Conservation (phyloP, 2,329 filamentous ascomycete genomes). For the Clarireedia sp. region DNA sequence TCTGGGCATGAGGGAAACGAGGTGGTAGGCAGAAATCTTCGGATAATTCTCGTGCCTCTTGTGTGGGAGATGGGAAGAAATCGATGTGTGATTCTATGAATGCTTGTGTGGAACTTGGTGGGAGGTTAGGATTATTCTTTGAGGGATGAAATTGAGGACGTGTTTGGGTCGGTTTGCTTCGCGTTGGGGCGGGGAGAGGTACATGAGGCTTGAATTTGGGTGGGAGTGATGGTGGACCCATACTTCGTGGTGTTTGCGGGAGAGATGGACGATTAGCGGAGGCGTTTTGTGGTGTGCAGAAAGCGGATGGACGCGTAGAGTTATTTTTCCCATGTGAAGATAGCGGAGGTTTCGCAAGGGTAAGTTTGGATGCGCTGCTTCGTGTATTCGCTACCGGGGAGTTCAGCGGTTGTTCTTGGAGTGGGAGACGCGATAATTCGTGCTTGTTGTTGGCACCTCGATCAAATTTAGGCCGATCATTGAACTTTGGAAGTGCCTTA, state of each 20-base stretch:
- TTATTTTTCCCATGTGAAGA: background rate
- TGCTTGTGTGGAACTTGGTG: slow-evolving; percentile 41
- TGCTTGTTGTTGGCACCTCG: background rate
- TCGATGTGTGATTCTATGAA: slow-evolving; percentile 44
- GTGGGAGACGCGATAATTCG: background rate
- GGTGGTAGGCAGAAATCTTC: slow-evolving; percentile 29
- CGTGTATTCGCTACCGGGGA: background rate
- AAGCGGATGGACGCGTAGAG: background rate
- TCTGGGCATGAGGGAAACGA: background rate
- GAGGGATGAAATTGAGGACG: background rate
- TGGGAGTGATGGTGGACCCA: slow-evolving; percentile 17
- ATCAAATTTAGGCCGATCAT: background rate
- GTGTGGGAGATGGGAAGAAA: slow-evolving; percentile 48
- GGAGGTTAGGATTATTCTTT: slow-evolving; percentile 9
- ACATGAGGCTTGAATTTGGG: slow-evolving; percentile 1
- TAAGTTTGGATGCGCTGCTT: background rate
- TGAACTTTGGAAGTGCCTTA: background rate
- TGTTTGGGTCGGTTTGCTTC: background rate
- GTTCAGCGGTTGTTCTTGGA: background rate
- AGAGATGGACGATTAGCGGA: background rate
- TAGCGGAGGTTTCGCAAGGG: background rate
- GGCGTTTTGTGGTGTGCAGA: background rate
- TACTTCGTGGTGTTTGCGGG: slow-evolving; percentile 15
- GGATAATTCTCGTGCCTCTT: slow-evolving; percentile 45
- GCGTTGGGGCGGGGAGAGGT: background rate